Evolutionary conservation across 2,329 filamentous ascomycete genomes (phyloP), one percentile per base, ranked within the genome.

Genomic region (Bipolaris oryzae): DNA sequence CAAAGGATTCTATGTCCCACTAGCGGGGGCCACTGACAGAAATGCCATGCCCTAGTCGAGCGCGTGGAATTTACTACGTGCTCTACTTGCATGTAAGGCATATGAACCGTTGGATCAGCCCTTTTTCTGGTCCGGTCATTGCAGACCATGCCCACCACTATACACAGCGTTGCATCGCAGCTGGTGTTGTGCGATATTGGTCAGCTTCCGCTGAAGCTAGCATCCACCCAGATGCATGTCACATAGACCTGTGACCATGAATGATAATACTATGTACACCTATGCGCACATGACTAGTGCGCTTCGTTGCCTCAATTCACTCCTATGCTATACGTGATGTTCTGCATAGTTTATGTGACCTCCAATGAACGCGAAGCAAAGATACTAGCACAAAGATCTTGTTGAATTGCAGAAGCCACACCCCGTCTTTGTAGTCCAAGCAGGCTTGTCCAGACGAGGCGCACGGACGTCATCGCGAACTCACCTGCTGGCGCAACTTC

Each of bases 391-490:
- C 21, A 31, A 44, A 2, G 15, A 11, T 31, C 28, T 13, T 31
- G 28, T 13, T 31, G 7, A 31, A 31, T 11, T 31, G 28, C 28
- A 13, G 28, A 31, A 31, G 39, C 18, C 39, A 18, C 35, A n/a
- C n/a, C n/a, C 15, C 44, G 13, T 39, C 31, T 20, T 38, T 35
- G 15, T 7, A 37, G 28, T 31, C 28, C 10, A 31, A 31, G 25
- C 48, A 25, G 7, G 13, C 20, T 39, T 41, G 58, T 54, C 53
- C 45, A 48, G 23, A 37, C 35, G 31, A 16, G 15, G 51, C 49
- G 57, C 54, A 55, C 55, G 58, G 54, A 52, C 57, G 41, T 35
- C n/a, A 54, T 50, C 53, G 41, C 31, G 18, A 20, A 54, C 54
- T 51, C 20, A 53, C 48, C 49, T 37, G 38, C 49, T 48, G 41